These are phyloP conservation scores for Meira miltonrushii DNA, from an alignment of 1,284 basidiomycete genomes.

Conservation along the genomic window DNA sequence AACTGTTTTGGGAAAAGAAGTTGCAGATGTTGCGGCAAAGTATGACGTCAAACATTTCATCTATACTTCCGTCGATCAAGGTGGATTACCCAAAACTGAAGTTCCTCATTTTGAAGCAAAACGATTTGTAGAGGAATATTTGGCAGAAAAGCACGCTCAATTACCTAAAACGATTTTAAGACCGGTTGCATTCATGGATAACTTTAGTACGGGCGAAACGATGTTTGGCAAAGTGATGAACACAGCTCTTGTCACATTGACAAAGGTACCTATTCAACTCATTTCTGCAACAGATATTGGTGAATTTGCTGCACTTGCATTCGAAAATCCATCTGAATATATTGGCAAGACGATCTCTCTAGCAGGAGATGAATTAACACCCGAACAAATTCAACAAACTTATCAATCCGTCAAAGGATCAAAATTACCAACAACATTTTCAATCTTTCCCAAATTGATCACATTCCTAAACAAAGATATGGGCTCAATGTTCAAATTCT, in stretches of 20 bases:
- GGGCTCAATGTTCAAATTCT: conserved; percentile 3
- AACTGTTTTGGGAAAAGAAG: neutral
- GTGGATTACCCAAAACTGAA: neutral
- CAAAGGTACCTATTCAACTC: neutral
- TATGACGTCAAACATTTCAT: neutral
- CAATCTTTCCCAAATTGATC: neutral
- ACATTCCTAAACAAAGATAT: neutral
- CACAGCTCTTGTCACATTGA: neutral
- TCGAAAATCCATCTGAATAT: neutral
- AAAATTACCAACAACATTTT: conserved; percentile 1
- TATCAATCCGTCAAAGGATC: conserved; percentile 1
- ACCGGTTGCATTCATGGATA: conserved; percentile 9
- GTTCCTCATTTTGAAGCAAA: conserved; percentile 9
- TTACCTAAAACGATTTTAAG: neutral
- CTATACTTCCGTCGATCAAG: conserved; percentile 3
- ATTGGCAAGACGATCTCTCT: neutral
- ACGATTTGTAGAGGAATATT: conserved; percentile 3
- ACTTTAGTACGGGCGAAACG: neutral
- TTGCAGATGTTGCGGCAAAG: conserved; percentile 5
- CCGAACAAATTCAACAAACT: neutral
- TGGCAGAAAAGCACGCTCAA: neutral
- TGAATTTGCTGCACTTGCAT: conserved; percentile 4
- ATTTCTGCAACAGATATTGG: conserved; percentile 6
- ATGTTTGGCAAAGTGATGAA: neutral
- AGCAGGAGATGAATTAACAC: neutral